Evolutionary conservation across 768 basidiomycete genomes (phyloP).

Genomic region (Tubosaeta brunneosetosa): DNA sequence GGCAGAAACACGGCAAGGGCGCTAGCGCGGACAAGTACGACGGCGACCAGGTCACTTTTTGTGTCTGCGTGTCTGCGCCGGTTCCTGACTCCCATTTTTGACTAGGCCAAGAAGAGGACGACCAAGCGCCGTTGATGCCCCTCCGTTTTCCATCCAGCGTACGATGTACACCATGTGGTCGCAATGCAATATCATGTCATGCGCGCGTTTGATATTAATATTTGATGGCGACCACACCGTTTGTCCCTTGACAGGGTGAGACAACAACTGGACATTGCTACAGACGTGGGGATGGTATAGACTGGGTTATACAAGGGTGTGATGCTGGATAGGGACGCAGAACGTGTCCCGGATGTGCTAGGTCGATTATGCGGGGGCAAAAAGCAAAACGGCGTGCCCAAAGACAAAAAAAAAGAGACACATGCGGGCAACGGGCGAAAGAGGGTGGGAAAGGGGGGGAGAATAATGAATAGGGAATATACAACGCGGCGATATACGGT

Average conservation of each 20-base stretch:
- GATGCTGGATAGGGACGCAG: background rate
- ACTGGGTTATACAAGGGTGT: background rate
- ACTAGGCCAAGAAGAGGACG: conserved; percentile 17
- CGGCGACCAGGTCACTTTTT: background rate
- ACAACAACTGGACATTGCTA: conserved; percentile 16
- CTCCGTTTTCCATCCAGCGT: background rate
- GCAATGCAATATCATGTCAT: background rate
- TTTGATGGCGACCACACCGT: background rate
- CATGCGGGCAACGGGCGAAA: background rate
- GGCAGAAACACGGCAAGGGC: conserved; percentile 23
- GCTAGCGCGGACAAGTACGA: background rate
- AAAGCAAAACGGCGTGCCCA: background rate
- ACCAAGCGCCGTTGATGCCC: conserved; percentile 23
- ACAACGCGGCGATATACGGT: conserved; percentile 15
- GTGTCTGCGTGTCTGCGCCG: background rate
- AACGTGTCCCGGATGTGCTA: background rate
- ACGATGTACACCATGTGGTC: background rate
- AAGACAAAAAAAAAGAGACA: background rate
- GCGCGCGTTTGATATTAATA: background rate
- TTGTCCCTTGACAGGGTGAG: background rate
- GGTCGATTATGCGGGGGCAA: background rate
- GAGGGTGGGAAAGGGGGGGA: background rate
- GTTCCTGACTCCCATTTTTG: background rate
- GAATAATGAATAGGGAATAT: conserved; percentile 1
- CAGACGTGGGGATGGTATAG: conserved; percentile 8